Conservation (phyloP, 805 yeast genomes). For the Myxozyma kluyveri region DNA sequence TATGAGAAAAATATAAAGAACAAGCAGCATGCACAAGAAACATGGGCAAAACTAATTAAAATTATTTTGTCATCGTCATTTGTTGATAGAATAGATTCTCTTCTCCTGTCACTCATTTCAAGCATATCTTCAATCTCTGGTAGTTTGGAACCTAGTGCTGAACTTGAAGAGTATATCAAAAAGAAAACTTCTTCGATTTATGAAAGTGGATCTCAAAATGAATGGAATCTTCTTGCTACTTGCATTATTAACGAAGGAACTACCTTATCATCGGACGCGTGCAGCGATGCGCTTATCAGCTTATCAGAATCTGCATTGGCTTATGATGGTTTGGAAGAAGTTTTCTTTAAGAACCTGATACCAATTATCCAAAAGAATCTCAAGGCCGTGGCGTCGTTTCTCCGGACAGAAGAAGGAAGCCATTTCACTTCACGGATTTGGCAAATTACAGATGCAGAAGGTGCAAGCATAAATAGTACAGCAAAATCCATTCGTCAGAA, state of each 20-base stretch:
- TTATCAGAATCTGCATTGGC: constrained; percentile 4
- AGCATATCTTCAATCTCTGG: constrained; percentile 1
- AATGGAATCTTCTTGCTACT: constrained; percentile 18
- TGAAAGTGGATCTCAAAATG: constrained; percentile 5
- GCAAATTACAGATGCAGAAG: constrained; percentile 22
- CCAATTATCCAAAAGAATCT: constrained; percentile 10
- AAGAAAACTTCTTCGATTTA: constrained; percentile 1
- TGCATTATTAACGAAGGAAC: constrained; percentile 6
- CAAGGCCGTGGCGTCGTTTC: constrained; percentile 34
- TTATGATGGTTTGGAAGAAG: constrained; percentile 37
- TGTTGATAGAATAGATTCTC: constrained; percentile 5
- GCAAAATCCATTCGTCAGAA: constrained; percentile 17
- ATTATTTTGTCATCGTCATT: constrained; percentile 9
- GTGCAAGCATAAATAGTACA: constrained; percentile 1
- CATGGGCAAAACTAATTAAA: constrained; percentile 1
- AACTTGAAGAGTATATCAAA: constrained; percentile 10
- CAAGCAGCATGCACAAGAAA: background rate
- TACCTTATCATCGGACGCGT: constrained; percentile 4
- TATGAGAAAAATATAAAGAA: constrained; percentile 2
- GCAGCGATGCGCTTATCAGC: constrained; percentile 6
- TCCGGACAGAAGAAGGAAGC: constrained; percentile 39
- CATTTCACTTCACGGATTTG: constrained; percentile 40
- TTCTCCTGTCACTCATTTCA: constrained; percentile 7
- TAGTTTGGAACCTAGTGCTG: background rate
- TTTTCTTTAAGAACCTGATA: constrained; percentile 34